Evolutionary conservation across 164 flowering plant species (phyloP), one percentile per base, ranked within the genome.

Genomic region (Malania oleifera): DNA sequence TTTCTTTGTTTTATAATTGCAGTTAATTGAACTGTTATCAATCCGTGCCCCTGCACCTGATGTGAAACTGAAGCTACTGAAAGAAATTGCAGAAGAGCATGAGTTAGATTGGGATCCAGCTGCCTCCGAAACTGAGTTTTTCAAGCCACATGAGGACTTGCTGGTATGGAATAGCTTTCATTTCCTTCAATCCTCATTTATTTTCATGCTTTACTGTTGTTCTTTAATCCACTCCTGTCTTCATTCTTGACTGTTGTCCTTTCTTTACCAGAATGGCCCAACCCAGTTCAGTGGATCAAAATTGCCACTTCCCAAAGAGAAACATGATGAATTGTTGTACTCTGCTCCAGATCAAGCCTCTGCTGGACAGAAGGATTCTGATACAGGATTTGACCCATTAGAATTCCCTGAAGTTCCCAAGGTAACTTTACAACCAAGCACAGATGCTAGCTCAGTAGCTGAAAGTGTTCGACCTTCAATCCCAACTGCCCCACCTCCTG

Each of bases 41-140:
- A 54, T 91, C 17, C 89, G 93, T 56, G 95, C 97, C 46, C 99
- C 97, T 72, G 67, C 91, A 14, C 76, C 95, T 55, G 97, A 85
- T 52, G 63, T 23, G 52, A 95, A 88, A 57, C 64, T 95, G 72
- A 85, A 91, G 76, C 75, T 91, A 54, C 69, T 95, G 47, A 91
- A 89, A 65, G 97, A 95, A 68, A 95, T 95, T 52, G 97, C 99
- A 18, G 96, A 88, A 66, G 99, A 91, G 71, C 85, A 88, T 67
- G 78, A 78, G 19, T 28, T 95, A 56, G 96, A 88, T 51, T 95
- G 99, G 97, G 86, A 95, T 71, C 89, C 99, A 35, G 76, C 75
- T 65, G 77, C 78, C 22, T 69, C 96, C 27, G 99, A 93, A 74
- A 67, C 80, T 23, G 96, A 83, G 70, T 61, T 85, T 53, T 74